Conservation (phyloP, 2,329 filamentous ascomycete genomes). For the Gnomoniopsis smithogilvyi region DNA sequence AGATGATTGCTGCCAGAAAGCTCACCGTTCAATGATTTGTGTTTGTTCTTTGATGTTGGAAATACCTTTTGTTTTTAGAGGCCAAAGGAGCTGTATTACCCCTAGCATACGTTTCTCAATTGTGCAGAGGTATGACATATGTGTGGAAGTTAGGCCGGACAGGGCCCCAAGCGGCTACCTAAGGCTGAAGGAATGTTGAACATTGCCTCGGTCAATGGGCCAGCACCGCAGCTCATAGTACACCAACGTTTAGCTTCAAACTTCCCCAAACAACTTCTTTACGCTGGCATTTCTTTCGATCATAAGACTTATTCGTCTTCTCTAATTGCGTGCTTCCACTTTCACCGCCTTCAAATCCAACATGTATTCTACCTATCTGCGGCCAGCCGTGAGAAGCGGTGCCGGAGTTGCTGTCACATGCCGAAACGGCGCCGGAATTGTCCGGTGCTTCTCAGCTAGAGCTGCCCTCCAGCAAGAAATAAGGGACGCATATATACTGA, state of each 20-base stretch:
- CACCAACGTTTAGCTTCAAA: neutral
- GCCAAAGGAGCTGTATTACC: no score
- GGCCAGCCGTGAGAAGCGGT: constrained; percentile 5
- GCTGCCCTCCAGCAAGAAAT: constrained; percentile 60
- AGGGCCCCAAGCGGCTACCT: constrained; percentile 5
- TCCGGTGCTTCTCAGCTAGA: constrained; percentile 45
- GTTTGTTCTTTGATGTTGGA: no score
- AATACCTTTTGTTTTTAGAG: no score
- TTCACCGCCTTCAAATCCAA: neutral
- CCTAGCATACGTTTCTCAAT: no score
- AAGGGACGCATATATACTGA: constrained; percentile 90
- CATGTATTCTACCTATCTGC: constrained; percentile 31
- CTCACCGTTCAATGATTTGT: no score
- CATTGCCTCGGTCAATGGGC: constrained; percentile 12
- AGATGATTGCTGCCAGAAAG: no score
- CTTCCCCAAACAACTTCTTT: neutral
- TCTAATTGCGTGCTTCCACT: neutral
- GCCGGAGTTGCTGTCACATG: constrained; percentile 16
- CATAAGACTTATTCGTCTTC: neutral
- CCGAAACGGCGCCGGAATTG: constrained; percentile 15
- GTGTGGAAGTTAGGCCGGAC: no score
- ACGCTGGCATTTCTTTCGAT: neutral
- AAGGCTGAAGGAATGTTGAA: constrained; percentile 8
- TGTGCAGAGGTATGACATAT: no score
- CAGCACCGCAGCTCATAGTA: neutral